Evolutionary conservation across 2,329 filamentous ascomycete genomes (phyloP).

Genomic region (Arachnopeziza araneosa): DNA sequence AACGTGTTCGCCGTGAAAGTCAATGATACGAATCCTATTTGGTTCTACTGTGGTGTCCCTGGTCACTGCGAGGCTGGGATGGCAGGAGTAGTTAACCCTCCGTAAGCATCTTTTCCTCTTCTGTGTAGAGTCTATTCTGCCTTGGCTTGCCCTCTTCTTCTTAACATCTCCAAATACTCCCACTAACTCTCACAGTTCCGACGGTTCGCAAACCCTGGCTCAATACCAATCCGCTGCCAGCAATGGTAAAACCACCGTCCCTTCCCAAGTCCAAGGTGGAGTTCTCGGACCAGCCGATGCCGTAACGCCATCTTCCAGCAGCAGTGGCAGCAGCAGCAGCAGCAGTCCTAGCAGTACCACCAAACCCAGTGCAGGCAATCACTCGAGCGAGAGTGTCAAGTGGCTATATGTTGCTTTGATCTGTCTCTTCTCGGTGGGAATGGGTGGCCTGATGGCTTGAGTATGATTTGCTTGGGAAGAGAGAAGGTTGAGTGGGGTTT

Average conservation of each 20-base stretch:
- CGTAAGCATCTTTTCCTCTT: conserved; percentile 36
- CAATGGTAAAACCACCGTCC: conserved; percentile 30
- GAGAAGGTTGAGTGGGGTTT: no score
- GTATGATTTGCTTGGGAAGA: neutral
- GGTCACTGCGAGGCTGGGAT: conserved; percentile 59
- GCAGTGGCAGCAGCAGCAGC: neutral
- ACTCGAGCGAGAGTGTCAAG: neutral
- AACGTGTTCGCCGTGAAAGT: conserved; percentile 68
- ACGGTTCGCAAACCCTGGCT: conserved; percentile 45
- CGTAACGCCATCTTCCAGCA: neutral
- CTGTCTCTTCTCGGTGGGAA: neutral
- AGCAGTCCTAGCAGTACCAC: neutral
- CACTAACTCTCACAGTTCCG: conserved; percentile 31
- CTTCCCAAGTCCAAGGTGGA: neutral
- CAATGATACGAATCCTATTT: conserved; percentile 64
- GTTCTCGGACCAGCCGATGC: neutral
- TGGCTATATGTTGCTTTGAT: neutral
- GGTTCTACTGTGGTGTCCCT: conserved; percentile 72
- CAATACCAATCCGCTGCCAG: conserved; percentile 34
- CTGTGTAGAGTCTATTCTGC: neutral
- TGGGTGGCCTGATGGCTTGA: neutral
- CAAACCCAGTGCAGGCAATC: neutral
- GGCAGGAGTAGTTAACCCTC: conserved; percentile 41
- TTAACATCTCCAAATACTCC: neutral
- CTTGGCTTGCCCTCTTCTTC: neutral